These are phyloP conservation scores for Claviceps paspali DNA, from an alignment of 2,329 filamentous ascomycete species.

Conservation along the genomic window DNA sequence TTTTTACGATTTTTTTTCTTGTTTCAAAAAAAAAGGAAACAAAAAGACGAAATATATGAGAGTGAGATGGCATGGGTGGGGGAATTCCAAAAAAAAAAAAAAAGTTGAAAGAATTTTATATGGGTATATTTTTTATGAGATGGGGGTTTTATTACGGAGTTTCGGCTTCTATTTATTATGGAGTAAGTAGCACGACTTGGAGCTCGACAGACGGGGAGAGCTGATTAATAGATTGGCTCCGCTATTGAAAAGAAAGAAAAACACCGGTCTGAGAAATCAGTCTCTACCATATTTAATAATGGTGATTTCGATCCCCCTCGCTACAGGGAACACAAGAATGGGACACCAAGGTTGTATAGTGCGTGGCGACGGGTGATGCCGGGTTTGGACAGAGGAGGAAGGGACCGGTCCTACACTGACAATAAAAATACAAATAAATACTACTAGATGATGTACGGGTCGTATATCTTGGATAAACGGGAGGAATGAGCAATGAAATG, in stretches of 20 bases:
- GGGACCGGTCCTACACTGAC: too few relatives aligned
- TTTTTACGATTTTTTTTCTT: too few relatives aligned
- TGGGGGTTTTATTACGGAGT: slow-evolving; percentile 1
- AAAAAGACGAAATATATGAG: background rate
- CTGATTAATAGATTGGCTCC: slow-evolving; percentile 2
- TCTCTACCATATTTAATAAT: slow-evolving; percentile 1
- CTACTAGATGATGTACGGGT: too few relatives aligned
- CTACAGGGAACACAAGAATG: too few relatives aligned
- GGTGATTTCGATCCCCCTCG: too few relatives aligned
- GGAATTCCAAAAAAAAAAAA: background rate
- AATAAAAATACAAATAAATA: too few relatives aligned
- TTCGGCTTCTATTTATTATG: background rate
- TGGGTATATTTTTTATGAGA: background rate
- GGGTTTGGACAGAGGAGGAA: too few relatives aligned
- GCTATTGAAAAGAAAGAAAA: slow-evolving; percentile 1
- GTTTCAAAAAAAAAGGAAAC: too few relatives aligned
- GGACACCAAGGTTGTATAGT: too few relatives aligned
- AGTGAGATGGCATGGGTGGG: background rate
- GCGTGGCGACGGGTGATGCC: background rate
- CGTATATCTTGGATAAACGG: too few relatives aligned
- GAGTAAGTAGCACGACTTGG: slow-evolving; percentile 3
- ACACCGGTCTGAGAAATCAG: background rate
- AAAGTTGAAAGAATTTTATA: too few relatives aligned
- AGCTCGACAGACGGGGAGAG: slow-evolving; percentile 3
- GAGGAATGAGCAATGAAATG: too few relatives aligned